Evolutionary conservation across 148 eudicot species (phyloP), one percentile per base, ranked within the genome.

Genomic region (Cornus kousa): DNA sequence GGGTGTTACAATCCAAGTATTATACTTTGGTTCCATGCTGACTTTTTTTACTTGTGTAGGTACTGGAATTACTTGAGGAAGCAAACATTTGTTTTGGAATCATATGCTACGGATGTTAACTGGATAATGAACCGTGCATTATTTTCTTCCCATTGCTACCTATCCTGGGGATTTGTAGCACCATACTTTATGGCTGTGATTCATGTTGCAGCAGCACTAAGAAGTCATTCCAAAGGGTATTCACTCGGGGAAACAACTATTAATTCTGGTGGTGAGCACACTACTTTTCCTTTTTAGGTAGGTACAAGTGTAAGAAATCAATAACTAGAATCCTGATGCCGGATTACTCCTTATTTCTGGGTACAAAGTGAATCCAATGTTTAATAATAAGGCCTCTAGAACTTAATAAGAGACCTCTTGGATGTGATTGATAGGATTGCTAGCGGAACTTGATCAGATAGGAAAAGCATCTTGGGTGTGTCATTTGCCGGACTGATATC

Each of bases 51-150:
- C n/a, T 66, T 80, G 77, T 84, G 53, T 65, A 96, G 99, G 94
- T 96, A 96, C 75, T 96, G 99, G 99, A 95, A 95, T 84, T 95
- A 95, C 87, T 87, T 95, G 90, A 89, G 99, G 87, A 95, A 95
- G 86, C 99, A 95, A 87, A 95, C 99, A 70, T 95, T 95, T 87
- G 99, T 95, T 78, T 80, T 95, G 79, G 99, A 95, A 82, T 95
- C 99, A 67, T 95, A 95, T 73, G 75, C 97, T 14, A 87, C 99
- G 37, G 84, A 87, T 82, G 91, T 92, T 62, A 95, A 95, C 79
- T 86, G 94, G 94, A 87, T 90, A 20, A 95, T 95, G 99, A 95
- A 95, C 88, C 93, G 95, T 23, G 97, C 98, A 37, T 88, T 95
- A 81, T 95, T 95, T 89, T 85, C 89, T 81, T 43, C 79, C 68